A percentile compares a stretch with the other conserved stretches of the same genome.
Evolutionary conservation across 2,329 filamentous ascomycete genomes (phyloP).

Genomic region (Pseudogymnoascus sp.): DNA sequence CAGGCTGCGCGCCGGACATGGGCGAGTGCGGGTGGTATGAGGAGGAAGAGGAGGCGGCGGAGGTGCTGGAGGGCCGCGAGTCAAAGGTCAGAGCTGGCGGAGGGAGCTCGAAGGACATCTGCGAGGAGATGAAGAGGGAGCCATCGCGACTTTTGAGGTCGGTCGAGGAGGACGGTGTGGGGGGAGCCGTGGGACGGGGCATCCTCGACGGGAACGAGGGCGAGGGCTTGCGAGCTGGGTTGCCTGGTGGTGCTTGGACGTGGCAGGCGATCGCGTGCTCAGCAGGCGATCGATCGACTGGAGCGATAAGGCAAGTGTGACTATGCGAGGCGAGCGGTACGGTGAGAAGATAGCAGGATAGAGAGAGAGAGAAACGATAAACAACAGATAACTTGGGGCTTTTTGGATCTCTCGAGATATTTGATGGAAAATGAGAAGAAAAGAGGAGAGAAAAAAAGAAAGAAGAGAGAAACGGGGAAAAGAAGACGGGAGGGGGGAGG

Average conservation of each 20-base stretch:
- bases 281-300: background rate
- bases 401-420: background rate
- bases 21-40: conserved; percentile 41
- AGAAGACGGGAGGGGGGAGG: background rate
- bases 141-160: conserved; percentile 70
- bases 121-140: conserved; percentile 51
- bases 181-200: conserved; percentile 59
- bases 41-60: conserved; percentile 38
- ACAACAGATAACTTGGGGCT: background rate
- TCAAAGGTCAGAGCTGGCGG: conserved; percentile 58
- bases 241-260: background rate
- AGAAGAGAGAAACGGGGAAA: background rate
- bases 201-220: conserved; percentile 36
- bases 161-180: conserved; percentile 71
- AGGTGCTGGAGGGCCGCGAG: conserved; percentile 40
- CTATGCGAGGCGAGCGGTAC: background rate
- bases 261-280: conserved; percentile 9
- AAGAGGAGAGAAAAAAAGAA: background rate
- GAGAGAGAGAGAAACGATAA: background rate
- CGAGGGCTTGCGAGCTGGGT: background rate
- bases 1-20: conserved; percentile 32
- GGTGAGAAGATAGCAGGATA: background rate
- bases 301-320: conserved; percentile 4
- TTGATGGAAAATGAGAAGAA: background rate
- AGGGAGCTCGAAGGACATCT: conserved; percentile 66